Conservation (phyloP, 768 basidiomycete genomes). For the Cystoderma amianthinum region DNA sequence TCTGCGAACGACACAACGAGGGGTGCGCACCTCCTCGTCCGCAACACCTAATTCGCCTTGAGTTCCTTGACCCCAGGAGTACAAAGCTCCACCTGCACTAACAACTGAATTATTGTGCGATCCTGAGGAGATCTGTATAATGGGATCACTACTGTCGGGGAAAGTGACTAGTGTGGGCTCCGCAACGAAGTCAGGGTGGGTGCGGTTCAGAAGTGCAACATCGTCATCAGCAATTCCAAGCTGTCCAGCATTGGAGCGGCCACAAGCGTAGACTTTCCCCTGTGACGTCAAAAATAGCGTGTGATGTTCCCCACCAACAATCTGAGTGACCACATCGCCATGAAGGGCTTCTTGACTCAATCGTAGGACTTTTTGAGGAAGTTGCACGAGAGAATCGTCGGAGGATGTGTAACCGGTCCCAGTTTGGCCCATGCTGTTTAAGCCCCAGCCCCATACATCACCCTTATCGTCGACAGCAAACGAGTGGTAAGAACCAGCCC, state of each 20-base stretch:
- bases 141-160: conserved; percentile 55
- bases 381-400: conserved; percentile 47
- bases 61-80: conserved; percentile 73
- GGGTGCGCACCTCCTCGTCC: conserved; percentile 55
- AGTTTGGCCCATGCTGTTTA: conserved; percentile 84
- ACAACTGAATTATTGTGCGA: conserved; percentile 69
- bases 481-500: conserved; percentile 80
- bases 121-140: conserved; percentile 62
- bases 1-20: conserved; percentile 60
- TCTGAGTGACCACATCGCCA: conserved; percentile 60
- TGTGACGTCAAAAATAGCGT: conserved; percentile 80
- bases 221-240: conserved; percentile 75
- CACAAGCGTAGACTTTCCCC: conserved; percentile 83
- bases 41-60: conserved; percentile 70
- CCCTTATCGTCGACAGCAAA: conserved; percentile 86
- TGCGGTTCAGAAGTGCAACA: conserved; percentile 49
- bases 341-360: conserved; percentile 56
- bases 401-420: conserved; percentile 47
- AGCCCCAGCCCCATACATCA: conserved; percentile 92
- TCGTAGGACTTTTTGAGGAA: conserved; percentile 57
- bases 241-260: conserved; percentile 79
- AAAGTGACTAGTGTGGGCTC: conserved; percentile 64
- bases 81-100: conserved; percentile 60
- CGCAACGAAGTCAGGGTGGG: conserved; percentile 50
- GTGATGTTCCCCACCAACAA: conserved; percentile 83